Base-by-base conservation (phyloP, 2,329 filamentous ascomycete genomes). In the Colletotrichum filicis region DNA sequence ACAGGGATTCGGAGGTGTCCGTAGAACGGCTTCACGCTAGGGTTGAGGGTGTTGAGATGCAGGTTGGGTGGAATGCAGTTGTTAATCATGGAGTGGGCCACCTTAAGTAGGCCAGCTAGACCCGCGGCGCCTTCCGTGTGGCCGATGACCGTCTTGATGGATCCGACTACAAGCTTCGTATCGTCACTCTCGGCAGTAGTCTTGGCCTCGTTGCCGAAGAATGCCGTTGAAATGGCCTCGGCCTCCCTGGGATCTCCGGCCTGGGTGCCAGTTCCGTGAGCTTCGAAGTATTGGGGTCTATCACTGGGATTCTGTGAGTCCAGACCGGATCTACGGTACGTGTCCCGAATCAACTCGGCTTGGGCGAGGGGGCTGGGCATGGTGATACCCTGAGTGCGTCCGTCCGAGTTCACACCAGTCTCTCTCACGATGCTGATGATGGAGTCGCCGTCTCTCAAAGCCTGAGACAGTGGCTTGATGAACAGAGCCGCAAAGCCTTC, bases 401-500 rank as follows among this genome's bases (percentile, higher is more conserved):
- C 87, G 71, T 88, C 85, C 62, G 80, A 79, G 75, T 84, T 85
- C 42, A 80, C 70, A 12, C 76, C 80, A 3, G 82, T 82, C 53
- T 80, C 81, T 3, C 83, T 79, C 53, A 87, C 82, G 52, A 85
- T 76, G 46, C 80, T 79, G 37, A 79, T 76, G 60, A 85, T 80
- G 0, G 66, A 66, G 61, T 79, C 73, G 3, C 83, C 83, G 61
- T 86, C 85, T 26, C 75, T 76, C 11, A 88, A 63, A 4, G 87
- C 87, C 55, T 82, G 79, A 8, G 81, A 80, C 12, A 80, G 75
- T 4, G 75, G 80, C 76, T 87, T 88, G 1, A 89, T 73, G 2
- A 87, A 74, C 5, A 88, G 70, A 16, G 82, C 79, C 1, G 78
- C 82, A 22, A 82, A 78, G 1, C 86, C 87, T 74, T 89, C 87